Conservation (phyloP, 2,329 filamentous ascomycete species). For the Tolypocladium inflatum region DNA sequence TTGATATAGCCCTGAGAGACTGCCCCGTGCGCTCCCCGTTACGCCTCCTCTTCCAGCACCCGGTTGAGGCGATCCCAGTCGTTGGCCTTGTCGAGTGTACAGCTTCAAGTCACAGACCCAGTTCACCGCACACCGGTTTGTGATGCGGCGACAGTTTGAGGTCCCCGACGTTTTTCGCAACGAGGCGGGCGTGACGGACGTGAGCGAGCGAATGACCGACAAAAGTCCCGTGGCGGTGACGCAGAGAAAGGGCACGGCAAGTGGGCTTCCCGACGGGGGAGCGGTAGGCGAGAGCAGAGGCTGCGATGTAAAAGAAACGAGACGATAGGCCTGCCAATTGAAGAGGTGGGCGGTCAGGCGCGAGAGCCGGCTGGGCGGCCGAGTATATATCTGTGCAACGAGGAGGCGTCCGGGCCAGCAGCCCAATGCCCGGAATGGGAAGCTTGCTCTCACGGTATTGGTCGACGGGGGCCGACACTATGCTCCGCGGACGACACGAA, state of each 20-base stretch:
- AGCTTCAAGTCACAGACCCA: neutral
- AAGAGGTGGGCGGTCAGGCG: neutral
- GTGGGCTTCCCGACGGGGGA: neutral
- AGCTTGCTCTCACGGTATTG: neutral
- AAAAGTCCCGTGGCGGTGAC: neutral
- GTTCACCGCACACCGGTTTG: neutral
- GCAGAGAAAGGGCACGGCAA: neutral
- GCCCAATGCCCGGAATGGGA: neutral
- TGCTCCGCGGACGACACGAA: neutral
- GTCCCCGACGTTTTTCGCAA: neutral
- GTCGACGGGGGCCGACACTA: neutral
- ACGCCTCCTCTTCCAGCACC: neutral
- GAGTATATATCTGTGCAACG: neutral
- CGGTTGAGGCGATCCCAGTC: neutral
- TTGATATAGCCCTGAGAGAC: constrained; percentile 1
- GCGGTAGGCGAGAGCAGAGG: neutral
- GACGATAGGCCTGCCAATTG: neutral
- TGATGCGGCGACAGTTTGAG: neutral
- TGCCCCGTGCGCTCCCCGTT: neutral
- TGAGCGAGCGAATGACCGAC: neutral
- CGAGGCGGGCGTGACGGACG: neutral
- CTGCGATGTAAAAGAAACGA: neutral
- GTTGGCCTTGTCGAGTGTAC: neutral
- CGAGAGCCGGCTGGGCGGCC: neutral
- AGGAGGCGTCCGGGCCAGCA: neutral